Conservation (phyloP, 208 protist species). For the Acanthamoeba triangularis region DNA sequence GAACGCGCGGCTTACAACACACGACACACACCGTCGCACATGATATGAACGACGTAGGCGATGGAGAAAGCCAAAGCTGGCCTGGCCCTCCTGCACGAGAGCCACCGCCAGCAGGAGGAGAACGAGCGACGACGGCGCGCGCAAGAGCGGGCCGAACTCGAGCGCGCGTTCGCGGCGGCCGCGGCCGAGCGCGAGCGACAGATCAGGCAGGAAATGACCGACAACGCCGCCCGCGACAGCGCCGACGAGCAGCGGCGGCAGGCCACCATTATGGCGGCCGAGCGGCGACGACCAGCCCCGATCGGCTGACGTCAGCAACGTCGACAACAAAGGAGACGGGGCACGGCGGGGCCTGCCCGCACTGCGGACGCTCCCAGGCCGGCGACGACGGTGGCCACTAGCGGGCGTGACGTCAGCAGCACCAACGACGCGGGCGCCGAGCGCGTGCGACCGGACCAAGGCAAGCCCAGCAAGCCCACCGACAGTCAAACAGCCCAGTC, state of each 20-base stretch:
- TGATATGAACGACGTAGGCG: not conserved
- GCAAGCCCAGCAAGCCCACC: not conserved
- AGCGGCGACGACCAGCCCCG: too few relatives aligned
- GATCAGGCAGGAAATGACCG: not conserved
- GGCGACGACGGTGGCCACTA: too few relatives aligned
- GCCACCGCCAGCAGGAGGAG: not conserved
- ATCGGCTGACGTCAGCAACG: too few relatives aligned
- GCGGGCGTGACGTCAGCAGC: not conserved
- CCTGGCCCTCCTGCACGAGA: not conserved
- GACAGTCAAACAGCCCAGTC: too few relatives aligned
- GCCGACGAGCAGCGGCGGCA: not conserved
- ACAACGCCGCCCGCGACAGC: not conserved
- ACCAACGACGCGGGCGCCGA: not conserved
- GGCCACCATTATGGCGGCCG: not conserved
- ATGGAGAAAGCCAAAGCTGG: not conserved
- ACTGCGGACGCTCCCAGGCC: not conserved
- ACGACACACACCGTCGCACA: too few relatives aligned
- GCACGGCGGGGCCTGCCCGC: not conserved
- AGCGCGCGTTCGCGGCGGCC: not conserved
- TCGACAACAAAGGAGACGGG: not conserved
- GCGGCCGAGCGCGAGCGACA: constrained; percentile 1
- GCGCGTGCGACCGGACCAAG: too few relatives aligned
- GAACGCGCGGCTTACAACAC: too few relatives aligned
- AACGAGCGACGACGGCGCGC: not conserved
- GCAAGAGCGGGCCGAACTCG: not conserved